Percentiles rank a stretch among this genome's conserved stretches.
phyloP scores from a whole-genome alignment of 2,329 filamentous ascomycete genomes.

The Neonectria faginata region DNA sequence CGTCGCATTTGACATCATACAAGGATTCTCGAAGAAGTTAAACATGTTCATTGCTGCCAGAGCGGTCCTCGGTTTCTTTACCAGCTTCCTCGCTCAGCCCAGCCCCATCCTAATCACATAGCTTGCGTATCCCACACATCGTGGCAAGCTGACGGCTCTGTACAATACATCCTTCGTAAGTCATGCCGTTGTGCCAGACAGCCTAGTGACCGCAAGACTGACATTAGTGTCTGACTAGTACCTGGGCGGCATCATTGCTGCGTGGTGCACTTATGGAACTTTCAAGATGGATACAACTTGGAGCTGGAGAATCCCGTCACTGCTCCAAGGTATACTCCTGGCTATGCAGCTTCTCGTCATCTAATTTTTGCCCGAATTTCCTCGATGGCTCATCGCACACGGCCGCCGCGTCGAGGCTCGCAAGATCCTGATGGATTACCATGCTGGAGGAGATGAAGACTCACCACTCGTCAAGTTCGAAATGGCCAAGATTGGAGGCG shows the following conservation, averaged over 20 bases:
- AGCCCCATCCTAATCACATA: conserved; percentile 51
- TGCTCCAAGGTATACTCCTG: conserved; percentile 42
- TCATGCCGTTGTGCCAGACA: neutral
- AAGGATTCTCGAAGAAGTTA: conserved; percentile 45
- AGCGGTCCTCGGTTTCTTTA: conserved; percentile 50
- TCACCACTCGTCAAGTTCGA: conserved; percentile 56
- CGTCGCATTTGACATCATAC: conserved; percentile 49
- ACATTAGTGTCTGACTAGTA: conserved; percentile 30
- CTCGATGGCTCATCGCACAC: conserved; percentile 48
- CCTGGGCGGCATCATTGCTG: conserved; percentile 46
- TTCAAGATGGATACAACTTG: conserved; percentile 39
- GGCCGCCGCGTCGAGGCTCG: conserved; percentile 51
- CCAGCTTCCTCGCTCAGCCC: conserved; percentile 47
- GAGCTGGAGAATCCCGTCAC: conserved; percentile 46
- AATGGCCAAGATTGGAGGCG: conserved; percentile 55
- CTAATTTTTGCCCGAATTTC: conserved; percentile 46
- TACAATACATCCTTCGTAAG: conserved; percentile 50
- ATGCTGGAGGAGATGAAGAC: conserved; percentile 55
- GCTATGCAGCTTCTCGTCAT: conserved; percentile 40
- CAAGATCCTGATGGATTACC: conserved; percentile 54
- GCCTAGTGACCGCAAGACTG: neutral
- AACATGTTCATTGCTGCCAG: conserved; percentile 47
- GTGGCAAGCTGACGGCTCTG: conserved; percentile 49
- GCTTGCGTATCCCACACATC: conserved; percentile 50
- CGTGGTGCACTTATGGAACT: conserved; percentile 47